Evolutionary conservation across 2,329 filamentous ascomycete species (phyloP).

Genomic region (Nakataea oryzae): DNA sequence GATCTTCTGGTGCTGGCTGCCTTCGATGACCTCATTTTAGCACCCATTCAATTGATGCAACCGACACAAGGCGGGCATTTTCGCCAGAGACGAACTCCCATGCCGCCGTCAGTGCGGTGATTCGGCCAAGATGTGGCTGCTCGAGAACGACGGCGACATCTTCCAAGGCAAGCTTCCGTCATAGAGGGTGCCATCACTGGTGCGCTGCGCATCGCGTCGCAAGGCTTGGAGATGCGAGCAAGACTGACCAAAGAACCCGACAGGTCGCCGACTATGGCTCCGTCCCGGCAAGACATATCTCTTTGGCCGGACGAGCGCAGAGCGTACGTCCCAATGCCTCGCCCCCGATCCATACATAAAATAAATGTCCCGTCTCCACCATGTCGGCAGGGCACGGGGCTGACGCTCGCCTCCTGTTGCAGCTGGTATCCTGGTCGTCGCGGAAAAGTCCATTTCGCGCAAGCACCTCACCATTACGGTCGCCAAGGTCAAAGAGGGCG

Average conservation of each 20-base stretch:
- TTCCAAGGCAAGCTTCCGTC: slow-evolving; percentile 29
- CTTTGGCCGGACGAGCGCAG: slow-evolving; percentile 67
- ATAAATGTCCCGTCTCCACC: background rate
- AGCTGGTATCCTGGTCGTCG: slow-evolving; percentile 61
- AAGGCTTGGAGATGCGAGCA: background rate
- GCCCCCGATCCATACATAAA: background rate
- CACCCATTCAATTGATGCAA: background rate
- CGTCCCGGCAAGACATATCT: slow-evolving; percentile 77
- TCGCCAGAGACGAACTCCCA: background rate
- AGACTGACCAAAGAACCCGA: slow-evolving; percentile 7
- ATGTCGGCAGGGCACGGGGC: background rate
- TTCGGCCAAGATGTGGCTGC: slow-evolving; percentile 49
- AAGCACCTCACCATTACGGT: slow-evolving; percentile 78
- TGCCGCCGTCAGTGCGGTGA: background rate
- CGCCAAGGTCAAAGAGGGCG: slow-evolving; percentile 49
- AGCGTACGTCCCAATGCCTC: slow-evolving; percentile 34
- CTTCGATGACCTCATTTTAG: background rate
- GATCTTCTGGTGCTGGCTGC: background rate
- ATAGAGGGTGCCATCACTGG: no score
- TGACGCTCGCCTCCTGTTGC: slow-evolving; percentile 1
- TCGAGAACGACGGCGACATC: slow-evolving; percentile 45
- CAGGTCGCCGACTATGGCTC: slow-evolving; percentile 70
- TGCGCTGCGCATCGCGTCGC: background rate
- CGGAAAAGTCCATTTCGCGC: slow-evolving; percentile 75
- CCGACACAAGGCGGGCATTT: background rate